Evolutionary conservation across 768 basidiomycete genomes (phyloP).

Genomic region (Tricholoma sp.): DNA sequence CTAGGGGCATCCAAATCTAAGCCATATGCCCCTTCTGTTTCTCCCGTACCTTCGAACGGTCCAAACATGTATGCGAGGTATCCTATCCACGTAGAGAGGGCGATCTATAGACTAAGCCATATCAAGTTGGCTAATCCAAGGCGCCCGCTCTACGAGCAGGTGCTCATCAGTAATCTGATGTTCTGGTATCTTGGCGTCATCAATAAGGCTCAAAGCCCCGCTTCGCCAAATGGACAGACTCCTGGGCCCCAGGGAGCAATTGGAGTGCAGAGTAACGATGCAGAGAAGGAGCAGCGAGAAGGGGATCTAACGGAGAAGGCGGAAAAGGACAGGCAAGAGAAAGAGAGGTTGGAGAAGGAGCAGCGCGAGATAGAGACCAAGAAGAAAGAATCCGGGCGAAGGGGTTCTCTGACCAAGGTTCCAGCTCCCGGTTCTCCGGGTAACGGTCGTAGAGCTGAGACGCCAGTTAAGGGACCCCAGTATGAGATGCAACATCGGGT

Average conservation of each 20-base stretch:
- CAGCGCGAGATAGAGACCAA: constrained; percentile 50
- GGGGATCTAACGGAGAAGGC: constrained; percentile 30
- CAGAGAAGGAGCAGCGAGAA: constrained; percentile 35
- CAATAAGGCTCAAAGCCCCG: constrained; percentile 74
- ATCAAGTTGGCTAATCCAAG: constrained; percentile 98
- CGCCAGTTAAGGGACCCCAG: constrained; percentile 81
- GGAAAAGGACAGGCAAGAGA: constrained; percentile 37
- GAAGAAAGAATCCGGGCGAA: constrained; percentile 47
- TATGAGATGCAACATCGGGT: constrained; percentile 93
- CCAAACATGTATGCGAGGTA: constrained; percentile 67
- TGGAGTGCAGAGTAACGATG: constrained; percentile 27
- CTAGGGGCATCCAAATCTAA: constrained; percentile 83
- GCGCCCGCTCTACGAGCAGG: constrained; percentile 95
- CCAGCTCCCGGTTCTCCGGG: constrained; percentile 40
- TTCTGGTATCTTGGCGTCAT: constrained; percentile 99
- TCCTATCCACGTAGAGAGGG: constrained; percentile 97
- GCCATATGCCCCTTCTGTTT: constrained; percentile 52
- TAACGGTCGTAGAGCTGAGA: constrained; percentile 70
- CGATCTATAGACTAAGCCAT: constrained; percentile 94
- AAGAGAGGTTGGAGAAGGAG: constrained; percentile 37
- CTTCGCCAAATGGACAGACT: constrained; percentile 30
- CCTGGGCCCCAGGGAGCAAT: constrained; percentile 15
- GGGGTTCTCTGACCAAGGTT: constrained; percentile 65
- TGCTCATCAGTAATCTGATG: constrained; percentile 89
- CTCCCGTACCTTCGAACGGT: constrained; percentile 46